Percentiles rank a stretch among this genome's conserved stretches.
phyloP scores from a whole-genome alignment of 148 eudicot species.

The Rhododendron ferrugineum region DNA sequence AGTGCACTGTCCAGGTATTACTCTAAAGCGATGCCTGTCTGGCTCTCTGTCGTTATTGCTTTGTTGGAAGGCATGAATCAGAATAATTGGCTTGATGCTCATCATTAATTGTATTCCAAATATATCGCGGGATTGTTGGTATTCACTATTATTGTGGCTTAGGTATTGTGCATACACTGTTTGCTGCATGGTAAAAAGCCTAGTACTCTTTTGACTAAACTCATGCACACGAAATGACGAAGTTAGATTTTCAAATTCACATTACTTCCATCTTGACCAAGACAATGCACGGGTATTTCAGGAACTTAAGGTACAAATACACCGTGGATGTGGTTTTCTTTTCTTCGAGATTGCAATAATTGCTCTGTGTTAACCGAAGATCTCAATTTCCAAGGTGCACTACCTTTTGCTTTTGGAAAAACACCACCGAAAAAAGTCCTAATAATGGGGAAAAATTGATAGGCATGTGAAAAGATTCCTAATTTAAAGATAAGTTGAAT shows the following conservation, averaged over 20 bases:
- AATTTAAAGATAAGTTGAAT: background rate
- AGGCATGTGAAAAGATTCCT: background rate
- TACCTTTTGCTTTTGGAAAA: background rate
- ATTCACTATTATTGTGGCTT: background rate
- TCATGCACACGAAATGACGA: background rate
- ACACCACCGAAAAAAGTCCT: background rate
- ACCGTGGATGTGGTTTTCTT: background rate
- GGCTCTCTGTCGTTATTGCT: background rate
- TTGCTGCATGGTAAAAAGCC: background rate
- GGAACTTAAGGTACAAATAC: background rate
- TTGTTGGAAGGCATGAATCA: background rate
- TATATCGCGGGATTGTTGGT: background rate
- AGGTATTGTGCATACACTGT: background rate
- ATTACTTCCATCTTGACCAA: background rate
- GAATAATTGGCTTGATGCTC: background rate
- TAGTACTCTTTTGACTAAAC: background rate
- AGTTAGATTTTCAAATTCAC: background rate
- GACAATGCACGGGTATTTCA: background rate
- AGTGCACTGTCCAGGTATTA: constrained; percentile 74
- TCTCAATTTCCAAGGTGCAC: background rate
- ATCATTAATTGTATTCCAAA: background rate
- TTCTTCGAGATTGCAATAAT: background rate
- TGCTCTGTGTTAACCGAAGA: background rate
- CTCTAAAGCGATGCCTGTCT: background rate
- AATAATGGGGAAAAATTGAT: background rate